Evolutionary conservation across 2,329 filamentous ascomycete genomes (phyloP), one percentile per base, ranked within the genome.

Genomic region (Trichoderma polysporum): DNA sequence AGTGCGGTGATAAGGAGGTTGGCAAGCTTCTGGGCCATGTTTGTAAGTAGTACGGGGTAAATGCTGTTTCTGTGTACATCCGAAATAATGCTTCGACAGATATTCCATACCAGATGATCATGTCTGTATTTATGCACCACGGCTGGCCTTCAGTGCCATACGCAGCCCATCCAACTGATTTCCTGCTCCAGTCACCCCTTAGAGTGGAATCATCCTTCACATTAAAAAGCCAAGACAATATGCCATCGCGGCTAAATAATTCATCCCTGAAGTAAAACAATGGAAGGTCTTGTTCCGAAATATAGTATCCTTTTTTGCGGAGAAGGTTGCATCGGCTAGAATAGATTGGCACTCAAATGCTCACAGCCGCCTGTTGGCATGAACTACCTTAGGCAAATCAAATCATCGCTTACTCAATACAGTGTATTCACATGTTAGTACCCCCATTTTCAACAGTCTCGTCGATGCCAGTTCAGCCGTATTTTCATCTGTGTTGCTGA

Each of bases 261-360:
- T 64, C 47, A 56, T 1, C 59, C 49, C 37, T 27, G 19, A 56
- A 47, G 15, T 25, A 64, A 33, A 56, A 47, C 37, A 54, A 64
- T 64, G 50, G 50, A 64, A 56, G 35, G 61, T 56, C 50, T 35
- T 56, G 27, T 64, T 27, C 50, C 61, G 61, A 54, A 12, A 64
- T 56, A 33, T n/a, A 56, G 37, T 29, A 64, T 56, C 19, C 25
- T 47, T 47, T n/a, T 47, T 47, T 64, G 37, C 35, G 50, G 61
- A 56, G 61, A 56, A 56, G 61, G 50, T 64, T 56, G 37, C 61
- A 64, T n/a, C 50, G 61, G 59, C 59, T 63, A 53, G 49, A 41
- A 45, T 53, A 17, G n/a, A 17, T 63, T 45, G 33, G 33, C 47
- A 63, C 25, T 15, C n/a, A 17, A 25, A 17, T 53, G 4, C 17